Percentiles rank a stretch among this genome's conserved stretches.
Conservation (phyloP, 2,329 filamentous ascomycete species). For the Aspergillus transmontanensis region DNA sequence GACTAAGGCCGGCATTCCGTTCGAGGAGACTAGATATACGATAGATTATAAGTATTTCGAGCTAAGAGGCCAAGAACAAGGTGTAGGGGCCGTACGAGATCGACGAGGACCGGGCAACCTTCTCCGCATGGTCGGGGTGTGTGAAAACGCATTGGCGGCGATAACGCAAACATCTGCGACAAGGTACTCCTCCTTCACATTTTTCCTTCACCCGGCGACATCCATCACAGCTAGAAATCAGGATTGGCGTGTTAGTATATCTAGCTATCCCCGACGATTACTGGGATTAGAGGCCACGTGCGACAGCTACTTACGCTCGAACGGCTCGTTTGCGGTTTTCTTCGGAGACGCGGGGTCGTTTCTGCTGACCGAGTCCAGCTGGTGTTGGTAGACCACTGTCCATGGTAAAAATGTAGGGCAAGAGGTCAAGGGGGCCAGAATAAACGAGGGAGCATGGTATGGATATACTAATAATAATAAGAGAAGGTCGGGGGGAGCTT, state of each 20-base stretch:
- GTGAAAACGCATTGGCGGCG: constrained; percentile 55
- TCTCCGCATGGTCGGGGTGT: constrained; percentile 39
- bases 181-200: constrained; percentile 59
- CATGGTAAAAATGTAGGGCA: constrained; percentile 25
- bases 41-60: background rate
- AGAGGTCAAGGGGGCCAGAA: constrained; percentile 28
- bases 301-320: constrained; percentile 37
- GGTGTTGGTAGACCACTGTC: constrained; percentile 29
- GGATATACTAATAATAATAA: constrained; percentile 11
- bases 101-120: constrained; percentile 32
- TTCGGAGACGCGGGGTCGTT: constrained; percentile 44
- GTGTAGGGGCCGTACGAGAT: constrained; percentile 31
- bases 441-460: constrained; percentile 28
- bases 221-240: constrained; percentile 52
- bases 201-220: constrained; percentile 60
- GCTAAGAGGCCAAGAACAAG: constrained; percentile 2
- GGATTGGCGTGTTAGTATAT: background rate
- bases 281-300: background rate
- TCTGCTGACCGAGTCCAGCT: constrained; percentile 32
- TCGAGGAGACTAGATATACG: constrained; percentile 29
- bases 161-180: constrained; percentile 55
- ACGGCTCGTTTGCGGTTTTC: constrained; percentile 46
- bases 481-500: constrained; percentile 12
- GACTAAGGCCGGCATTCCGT: constrained; percentile 32
- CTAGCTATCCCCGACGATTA: no score